Evolutionary conservation across 352 stramenopile species (phyloP), one percentile per base, ranked within the genome.

Genomic region (Thalassiosira hispida): DNA sequence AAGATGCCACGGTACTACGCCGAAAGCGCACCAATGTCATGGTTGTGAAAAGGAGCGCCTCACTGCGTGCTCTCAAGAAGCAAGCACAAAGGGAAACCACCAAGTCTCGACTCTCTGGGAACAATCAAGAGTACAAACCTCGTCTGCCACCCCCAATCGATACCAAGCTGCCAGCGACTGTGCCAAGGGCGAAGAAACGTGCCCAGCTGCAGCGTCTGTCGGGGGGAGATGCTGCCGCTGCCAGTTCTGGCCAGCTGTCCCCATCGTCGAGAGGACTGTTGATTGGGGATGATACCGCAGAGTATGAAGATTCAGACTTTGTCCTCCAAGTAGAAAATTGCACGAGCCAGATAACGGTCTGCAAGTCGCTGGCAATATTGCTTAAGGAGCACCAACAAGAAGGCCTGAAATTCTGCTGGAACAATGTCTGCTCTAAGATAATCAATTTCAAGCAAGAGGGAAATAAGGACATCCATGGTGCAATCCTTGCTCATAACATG

Each of bases 401-500:
- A 59, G 88, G 85, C 2, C 60, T 93, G 6, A 63, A 84, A 51
- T 92, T 91, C 60, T 91, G 90, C 61, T 93, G 81, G 78, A 77
- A 73, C 25, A 91, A 88, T 65, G 47, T 88, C 14, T 93, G 85
- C 69, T 73, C 46, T 25, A 77, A 92, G 65, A 53, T 92, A n/a
- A 38, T 73, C 40, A 68, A 53, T 33, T 38, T 49, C 11, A 40
- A 67, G 2, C 31, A 75, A 65, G 62, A 40, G 11, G 64, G 25
- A 7, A 38, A 77, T 35, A 23, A 31, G 33, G 57, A 65, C 1
- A 70, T 88, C 59, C 77, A 84, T 16, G 87, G 87, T 31, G 86
- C 79, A 14, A 90, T 93, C 46, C 70, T 93, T 2, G 88, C 88
- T 40, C 88, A 93, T 56, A 89, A 85, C 18, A 93, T 92, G 85